Evolutionary conservation across 441 rosid species (phyloP), one percentile per base, ranked within the genome.

Genomic region (Capsella rubella): DNA sequence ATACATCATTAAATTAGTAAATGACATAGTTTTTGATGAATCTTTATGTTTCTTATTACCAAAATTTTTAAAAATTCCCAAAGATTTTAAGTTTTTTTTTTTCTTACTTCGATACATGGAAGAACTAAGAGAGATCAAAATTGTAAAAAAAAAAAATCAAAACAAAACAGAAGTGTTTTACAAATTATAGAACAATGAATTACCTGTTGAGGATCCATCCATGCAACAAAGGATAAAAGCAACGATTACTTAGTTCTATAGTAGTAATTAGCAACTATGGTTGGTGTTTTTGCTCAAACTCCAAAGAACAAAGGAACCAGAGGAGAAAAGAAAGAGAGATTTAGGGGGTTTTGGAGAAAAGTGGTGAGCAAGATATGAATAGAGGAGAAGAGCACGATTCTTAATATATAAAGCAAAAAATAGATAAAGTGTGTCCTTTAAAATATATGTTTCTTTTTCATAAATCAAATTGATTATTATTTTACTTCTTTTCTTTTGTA

Each of bases 201-300:
- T 77, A 71, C 80, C 80, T 65, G 68, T 58, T 64, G 76, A 64
- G 68, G 76, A 77, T 77, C 80, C 80, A 77, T 77, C 28, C 67
- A 71, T 57, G 67, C 76, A 77, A 76, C 62, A 47, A 57, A 64
- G 10, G 64, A 10, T 27, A 37, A 9, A 67, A 59, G 68, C 47
- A 67, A 59, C 32, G 4, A 18, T 68, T 53, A 45, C 74, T 53
- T 16, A 35, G 57, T 60, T 42, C 15, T 14, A 0, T 61, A 45
- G 52, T 52, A 13, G 49, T 60, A 67, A 42, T 64, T 46, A 35
- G 55, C 16, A 60, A 57, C 2, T 21, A 57, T 64, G 34, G 29
- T 64, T 34, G 6, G 4, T 58, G 34, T 77, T 62, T 62, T 75
- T 62, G 40, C 34, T 75, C 50, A 25, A 7, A 60, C 27, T 54